Conservation (phyloP, 305 asterid genomes). For the Andrographis paniculata region DNA sequence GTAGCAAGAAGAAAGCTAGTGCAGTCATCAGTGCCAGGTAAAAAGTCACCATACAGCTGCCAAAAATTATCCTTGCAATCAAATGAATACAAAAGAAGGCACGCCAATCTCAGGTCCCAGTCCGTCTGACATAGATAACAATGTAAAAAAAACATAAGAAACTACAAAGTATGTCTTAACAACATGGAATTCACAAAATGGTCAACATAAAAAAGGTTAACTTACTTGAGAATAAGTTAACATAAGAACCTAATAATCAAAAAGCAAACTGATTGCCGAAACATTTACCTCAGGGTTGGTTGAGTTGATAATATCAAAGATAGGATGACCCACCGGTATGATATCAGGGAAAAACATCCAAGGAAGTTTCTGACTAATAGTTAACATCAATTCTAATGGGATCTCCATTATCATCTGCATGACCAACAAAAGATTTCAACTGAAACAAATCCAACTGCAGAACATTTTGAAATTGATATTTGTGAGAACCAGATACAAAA, state of each 20-base stretch:
- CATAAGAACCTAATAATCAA: constrained; percentile 8
- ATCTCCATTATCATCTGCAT: constrained; percentile 92
- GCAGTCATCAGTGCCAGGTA: constrained; percentile 82
- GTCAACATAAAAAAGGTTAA: constrained; percentile 1
- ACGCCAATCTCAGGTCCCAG: constrained; percentile 92
- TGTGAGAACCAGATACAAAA: background rate
- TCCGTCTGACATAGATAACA: constrained; percentile 58
- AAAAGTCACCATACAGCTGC: constrained; percentile 93
- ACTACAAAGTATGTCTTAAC: too few species aligned
- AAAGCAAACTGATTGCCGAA: constrained; percentile 12
- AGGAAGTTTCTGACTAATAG: constrained; percentile 84
- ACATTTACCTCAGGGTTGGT: constrained; percentile 82
- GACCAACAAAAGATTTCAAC: constrained; percentile 17
- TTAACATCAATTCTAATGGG: constrained; percentile 94
- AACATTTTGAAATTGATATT: constrained; percentile 4
- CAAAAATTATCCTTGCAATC: constrained; percentile 95
- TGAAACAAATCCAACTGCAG: background rate
- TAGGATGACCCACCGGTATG: constrained; percentile 90
- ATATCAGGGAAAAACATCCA: constrained; percentile 99
- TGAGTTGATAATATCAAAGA: constrained; percentile 88
- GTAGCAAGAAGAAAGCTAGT: constrained; percentile 90
- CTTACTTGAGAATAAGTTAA: constrained; percentile 2
- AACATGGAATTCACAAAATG: too few species aligned
- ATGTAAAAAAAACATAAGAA: constrained; percentile 4
- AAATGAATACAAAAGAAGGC: constrained; percentile 74